Base-by-base conservation (phyloP, 2,329 filamentous ascomycete genomes). In the Diaporthe velutina region DNA sequence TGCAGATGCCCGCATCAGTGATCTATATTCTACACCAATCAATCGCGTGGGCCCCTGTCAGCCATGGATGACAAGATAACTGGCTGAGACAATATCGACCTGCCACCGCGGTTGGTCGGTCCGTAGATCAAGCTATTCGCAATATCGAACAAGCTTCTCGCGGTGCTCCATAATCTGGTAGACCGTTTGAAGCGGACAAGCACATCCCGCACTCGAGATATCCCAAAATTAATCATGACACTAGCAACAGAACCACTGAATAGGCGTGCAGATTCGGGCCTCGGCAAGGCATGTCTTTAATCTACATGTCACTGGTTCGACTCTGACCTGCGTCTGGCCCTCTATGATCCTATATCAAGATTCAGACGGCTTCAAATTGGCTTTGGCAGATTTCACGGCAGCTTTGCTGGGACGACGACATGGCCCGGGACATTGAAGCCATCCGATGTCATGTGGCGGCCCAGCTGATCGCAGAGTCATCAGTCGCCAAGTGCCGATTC, bases 181-280 rank as follows among this genome's bases (percentile, higher is more conserved):
- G 13, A 54, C 64, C 30, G 22, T 57, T 60, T 28, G 22, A 52
- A 52, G 28, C 54, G 40, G 42, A 71, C 55, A 61, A 52, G 55
- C 57, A 40, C 42, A 42, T 17, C 57, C 40, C 40, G 28, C 33
- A 17, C 38, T 72, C 70, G 25, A 48, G 7, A 45, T 42, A 28
- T 28, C 10, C 57, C 45, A 50, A 72, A 30, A 64, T 50, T 64
- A 38, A 35, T 12, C 9, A 4, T 48, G 33, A 54, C 45, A 28
- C 57, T 61, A 61, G 58, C 35, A 52, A 42, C n/a, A 33, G 74
- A 22, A 54, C 74, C 74, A 75, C 71, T 54, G 45, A 50, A 71
- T 71, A 75, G 64, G 54, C 70, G 13, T 61, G 70, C 70, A 72
- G 57, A 52, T 15, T 58, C 55, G 70, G 42, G n/a, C 35, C 57